Base-by-base conservation (phyloP, 1,284 basidiomycete genomes). In the Athelia psychrophila region DNA sequence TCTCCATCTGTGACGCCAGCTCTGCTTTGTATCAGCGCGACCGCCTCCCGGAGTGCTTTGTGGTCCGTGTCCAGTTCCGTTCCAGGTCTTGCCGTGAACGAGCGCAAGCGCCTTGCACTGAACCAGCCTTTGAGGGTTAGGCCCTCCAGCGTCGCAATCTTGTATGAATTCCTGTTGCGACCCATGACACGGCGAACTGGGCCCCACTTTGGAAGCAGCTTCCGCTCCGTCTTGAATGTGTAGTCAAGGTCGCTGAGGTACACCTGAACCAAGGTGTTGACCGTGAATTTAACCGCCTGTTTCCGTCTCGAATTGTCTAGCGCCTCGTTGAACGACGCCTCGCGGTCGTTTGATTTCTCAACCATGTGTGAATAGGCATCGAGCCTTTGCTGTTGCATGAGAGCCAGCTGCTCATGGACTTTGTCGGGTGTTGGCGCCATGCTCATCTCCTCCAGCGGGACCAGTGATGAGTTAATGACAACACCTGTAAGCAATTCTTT, bases 191-290 rank as follows among this genome's bases (percentile, higher is more conserved):
- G 1, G 15, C 46, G 33, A 25, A 60, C 62, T 42, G 19, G 40
- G n/a, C 63, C 63, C 63, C 63, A 66, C 44, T 55, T 62, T 3
- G 62, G 62, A 3, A 56, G 33, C 12, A 69, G 46, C 48, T 68
- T 69, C 30, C 58, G 44, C 25, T 60, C 54, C 2, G 8, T 60
- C 54, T 44, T 58, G 60, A 48, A 65, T 56, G 3, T 64, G 32
- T 64, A 54, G 22, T 55, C 58, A 19, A 68, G 58, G 49, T 67
- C 58, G 44, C 54, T 64, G 1, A 58, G 45, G 47, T 64, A 65
- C 2, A 68, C 58, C 44, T 69, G 69, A 1, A 70, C 67, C 12
- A 69, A 60, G 9, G 68, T 35, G 0, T 65, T 64, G n/a, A 24
- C 49, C 22, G 49, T 9, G 53, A 66, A 70, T 10, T 59, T 51